These are phyloP conservation scores for Helichrysum umbraculigerum DNA, from an alignment of 129 eudicot genomes.

Conservation along the genomic window DNA sequence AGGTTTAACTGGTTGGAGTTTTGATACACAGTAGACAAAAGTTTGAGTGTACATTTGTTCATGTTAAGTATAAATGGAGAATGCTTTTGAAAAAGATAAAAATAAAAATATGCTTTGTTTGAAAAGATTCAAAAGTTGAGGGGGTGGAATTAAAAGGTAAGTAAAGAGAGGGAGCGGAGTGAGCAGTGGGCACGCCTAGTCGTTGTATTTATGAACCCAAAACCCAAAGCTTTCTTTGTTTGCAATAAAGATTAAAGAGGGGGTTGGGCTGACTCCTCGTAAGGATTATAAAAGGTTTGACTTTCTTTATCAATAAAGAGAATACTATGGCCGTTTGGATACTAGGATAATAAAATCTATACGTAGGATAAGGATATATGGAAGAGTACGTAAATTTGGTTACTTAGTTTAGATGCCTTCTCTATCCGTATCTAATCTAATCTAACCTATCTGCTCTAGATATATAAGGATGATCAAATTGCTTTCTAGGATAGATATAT, in stretches of 20 bases:
- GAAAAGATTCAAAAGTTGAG: conserved; percentile 30
- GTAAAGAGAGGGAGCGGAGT: conserved; percentile 27
- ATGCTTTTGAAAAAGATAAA: conserved; percentile 27
- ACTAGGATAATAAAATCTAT: too few species aligned
- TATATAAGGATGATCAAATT: too few species aligned
- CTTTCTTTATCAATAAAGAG: conserved; percentile 19
- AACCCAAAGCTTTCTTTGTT: conserved; percentile 34
- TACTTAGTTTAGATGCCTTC: too few species aligned
- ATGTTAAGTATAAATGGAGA: neutral
- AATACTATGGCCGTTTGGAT: neutral
- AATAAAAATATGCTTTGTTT: conserved; percentile 28
- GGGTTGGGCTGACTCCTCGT: conserved; percentile 14
- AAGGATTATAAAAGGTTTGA: conserved; percentile 38
- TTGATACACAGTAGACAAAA: neutral
- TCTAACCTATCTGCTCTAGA: too few species aligned
- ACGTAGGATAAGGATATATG: too few species aligned
- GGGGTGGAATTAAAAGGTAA: conserved; percentile 31
- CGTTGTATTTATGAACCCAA: conserved; percentile 32
- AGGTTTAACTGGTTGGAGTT: neutral
- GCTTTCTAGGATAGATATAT: too few species aligned
- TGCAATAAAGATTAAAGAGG: conserved; percentile 12
- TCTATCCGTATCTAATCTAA: too few species aligned
- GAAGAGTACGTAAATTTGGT: too few species aligned
- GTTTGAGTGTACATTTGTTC: neutral
- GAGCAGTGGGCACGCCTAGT: conserved; percentile 39